Evolutionary conservation across 495 filamentous ascomycete genomes (phyloP).

Genomic region (Zalerion maritima): DNA sequence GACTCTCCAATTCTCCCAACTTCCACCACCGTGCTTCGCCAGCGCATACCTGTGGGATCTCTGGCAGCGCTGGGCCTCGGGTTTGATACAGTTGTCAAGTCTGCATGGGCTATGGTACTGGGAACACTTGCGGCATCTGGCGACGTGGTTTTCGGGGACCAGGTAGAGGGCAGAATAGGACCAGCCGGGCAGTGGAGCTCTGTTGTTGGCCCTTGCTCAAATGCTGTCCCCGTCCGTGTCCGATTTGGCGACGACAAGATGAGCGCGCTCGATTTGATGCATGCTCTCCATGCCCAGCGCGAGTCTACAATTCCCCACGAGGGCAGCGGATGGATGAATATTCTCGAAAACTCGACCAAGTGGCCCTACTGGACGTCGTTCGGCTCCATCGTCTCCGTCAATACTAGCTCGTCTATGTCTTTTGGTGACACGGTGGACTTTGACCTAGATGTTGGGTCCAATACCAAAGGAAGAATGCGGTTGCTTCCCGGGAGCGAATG

Average conservation of each 20-base stretch:
- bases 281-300: conserved; percentile 25
- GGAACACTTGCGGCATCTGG: conserved; percentile 20
- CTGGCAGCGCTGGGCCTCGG: conserved; percentile 13
- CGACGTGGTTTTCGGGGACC: conserved; percentile 34
- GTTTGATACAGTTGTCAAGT: conserved; percentile 30
- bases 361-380: conserved; percentile 37
- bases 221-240: conserved; percentile 28
- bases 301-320: conserved; percentile 25
- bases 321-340: conserved; percentile 24
- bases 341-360: conserved; percentile 30
- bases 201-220: conserved; percentile 28
- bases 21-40: conserved; percentile 18
- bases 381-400: conserved; percentile 28
- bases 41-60: conserved; percentile 21
- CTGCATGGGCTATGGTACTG: conserved; percentile 29
- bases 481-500: too few species aligned
- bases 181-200: conserved; percentile 18
- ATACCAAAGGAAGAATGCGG: too few species aligned
- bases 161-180: conserved; percentile 21
- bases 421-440: too few species aligned
- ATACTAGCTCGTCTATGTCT: conserved; percentile 11
- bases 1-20: conserved; percentile 20
- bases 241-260: conserved; percentile 24
- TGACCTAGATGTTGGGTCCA: too few species aligned
- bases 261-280: conserved; percentile 25